Base-by-base conservation (phyloP, 108 stramenopile species). In the Cyclotella sp. region DNA sequence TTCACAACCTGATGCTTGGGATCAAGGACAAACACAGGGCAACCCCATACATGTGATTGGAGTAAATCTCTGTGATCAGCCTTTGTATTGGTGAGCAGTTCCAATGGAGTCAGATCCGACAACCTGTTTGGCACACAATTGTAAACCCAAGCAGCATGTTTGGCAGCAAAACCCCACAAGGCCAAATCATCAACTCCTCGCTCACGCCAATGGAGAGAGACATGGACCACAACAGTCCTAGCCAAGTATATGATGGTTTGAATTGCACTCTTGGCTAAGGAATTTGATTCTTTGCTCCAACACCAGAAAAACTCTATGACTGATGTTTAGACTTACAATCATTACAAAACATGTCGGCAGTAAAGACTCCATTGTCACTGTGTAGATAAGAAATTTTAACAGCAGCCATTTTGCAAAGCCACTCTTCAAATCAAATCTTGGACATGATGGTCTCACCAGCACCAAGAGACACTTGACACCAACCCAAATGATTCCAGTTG, bases 151-250 rank as follows among this genome's bases (percentile, higher is more conserved):
- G n/a, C n/a, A n/a, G n/a, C n/a, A n/a, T n/a, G n/a, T n/a, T n/a
- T n/a, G n/a, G n/a, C n/a, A n/a, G 84, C 84, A 84, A 67, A 73
- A 54, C 85, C 82, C 88, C 85, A 88, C 0, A 81, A 72, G 6
- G 47, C 49, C 8, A 65, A 27, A 26, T 63, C 30, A 40, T 73
- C 76, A 24, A 29, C 34, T 3, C 57, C 65, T 0, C 57, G 0
- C 0, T 65, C 51, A 13, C 79, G 66, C 87, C 85, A 85, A 41
- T 72, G 77, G 5, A 88, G 30, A 34, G 34, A 0, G 3, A 43
- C 63, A 57, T 87, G 87, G 9, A 85, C 15, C 67, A 88, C 34
- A 63, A 85, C 76, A 13, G 81, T 41, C 1, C 78, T 51, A 22
- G 85, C 87, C 63, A 27, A 41, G 39, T 41, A 63, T 2, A 27